phyloP scores from a whole-genome alignment of 306 rosid genomes.

The Pyrus pyrifolia region DNA sequence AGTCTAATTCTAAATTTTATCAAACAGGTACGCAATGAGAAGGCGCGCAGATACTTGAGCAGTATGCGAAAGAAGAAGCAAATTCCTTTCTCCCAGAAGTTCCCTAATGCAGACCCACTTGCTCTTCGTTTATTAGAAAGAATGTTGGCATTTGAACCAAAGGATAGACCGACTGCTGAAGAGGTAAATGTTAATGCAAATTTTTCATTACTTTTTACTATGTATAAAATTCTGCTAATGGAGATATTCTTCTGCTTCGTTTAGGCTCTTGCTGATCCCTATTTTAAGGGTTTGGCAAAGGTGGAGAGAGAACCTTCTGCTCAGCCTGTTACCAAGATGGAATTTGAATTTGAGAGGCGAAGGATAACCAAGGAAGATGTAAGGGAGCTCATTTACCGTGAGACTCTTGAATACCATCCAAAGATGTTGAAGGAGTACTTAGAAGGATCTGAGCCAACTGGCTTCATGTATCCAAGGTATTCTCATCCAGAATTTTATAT shows the following conservation, averaged over 20 bases:
- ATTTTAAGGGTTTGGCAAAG: conserved; percentile 97
- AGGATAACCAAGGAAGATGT: conserved; percentile 98
- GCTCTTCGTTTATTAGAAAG: conserved; percentile 90
- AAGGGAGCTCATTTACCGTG: conserved; percentile 90
- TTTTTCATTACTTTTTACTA: conserved; percentile 3
- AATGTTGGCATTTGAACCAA: conserved; percentile 96
- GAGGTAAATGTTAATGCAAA: conserved; percentile 45
- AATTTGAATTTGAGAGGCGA: conserved; percentile 98
- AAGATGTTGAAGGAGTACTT: conserved; percentile 90
- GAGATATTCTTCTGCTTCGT: conserved; percentile 18
- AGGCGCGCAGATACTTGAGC: conserved; percentile 93
- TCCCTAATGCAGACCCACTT: conserved; percentile 93
- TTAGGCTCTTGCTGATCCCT: conserved; percentile 97
- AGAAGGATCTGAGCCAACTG: conserved; percentile 94
- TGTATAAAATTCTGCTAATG: conserved; percentile 9
- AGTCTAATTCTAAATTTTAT: conserved; percentile 10
- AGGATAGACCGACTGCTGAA: conserved; percentile 98
- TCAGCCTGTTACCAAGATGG: conserved; percentile 98
- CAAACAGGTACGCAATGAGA: conserved; percentile 80
- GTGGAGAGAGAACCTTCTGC: conserved; percentile 98
- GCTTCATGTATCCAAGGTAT: conserved; percentile 98
- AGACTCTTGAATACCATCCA: conserved; percentile 92
- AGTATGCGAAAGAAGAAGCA: conserved; percentile 92
- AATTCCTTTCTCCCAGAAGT: conserved; percentile 82
- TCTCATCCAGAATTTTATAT: background rate